These are phyloP conservation scores for Pontederia crassipes DNA, from an alignment of 176 grass and related monocot genomes.

Conservation along the genomic window DNA sequence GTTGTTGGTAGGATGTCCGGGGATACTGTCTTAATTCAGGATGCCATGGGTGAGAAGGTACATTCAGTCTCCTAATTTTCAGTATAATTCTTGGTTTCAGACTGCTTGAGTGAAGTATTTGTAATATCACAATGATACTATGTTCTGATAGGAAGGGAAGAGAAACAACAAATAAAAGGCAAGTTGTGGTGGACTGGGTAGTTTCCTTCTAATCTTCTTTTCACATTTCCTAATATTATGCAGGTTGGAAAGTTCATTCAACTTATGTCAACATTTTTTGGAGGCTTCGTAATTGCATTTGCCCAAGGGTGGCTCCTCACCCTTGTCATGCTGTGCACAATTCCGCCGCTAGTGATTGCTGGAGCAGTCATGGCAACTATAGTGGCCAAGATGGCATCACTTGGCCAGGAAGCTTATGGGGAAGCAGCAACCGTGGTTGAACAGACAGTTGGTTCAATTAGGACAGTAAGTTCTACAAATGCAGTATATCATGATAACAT, in stretches of 20 bases:
- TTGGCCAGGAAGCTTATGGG: conserved; percentile 83
- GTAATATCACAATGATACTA: too few species aligned
- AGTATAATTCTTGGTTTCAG: neutral
- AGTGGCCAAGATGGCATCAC: conserved; percentile 87
- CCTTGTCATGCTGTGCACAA: conserved; percentile 75
- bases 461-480: conserved; percentile 47
- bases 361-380: conserved; percentile 89
- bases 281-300: conserved; percentile 91
- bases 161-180: too few species aligned
- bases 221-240: neutral
- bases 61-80: neutral
- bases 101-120: neutral
- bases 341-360: conserved; percentile 69
- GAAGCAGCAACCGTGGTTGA: conserved; percentile 75
- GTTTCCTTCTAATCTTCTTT: neutral
- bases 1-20: conserved; percentile 94
- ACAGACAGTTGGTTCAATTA: conserved; percentile 87
- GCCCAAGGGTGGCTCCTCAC: conserved; percentile 94
- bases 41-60: conserved; percentile 99
- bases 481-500: neutral
- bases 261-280: conserved; percentile 73
- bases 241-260: conserved; percentile 97
- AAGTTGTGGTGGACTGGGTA: too few species aligned
- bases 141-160: too few species aligned
- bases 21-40: conserved; percentile 93